These are phyloP conservation scores for Mycena alexandri DNA, from an alignment of 768 basidiomycete species.

Conservation along the genomic window DNA sequence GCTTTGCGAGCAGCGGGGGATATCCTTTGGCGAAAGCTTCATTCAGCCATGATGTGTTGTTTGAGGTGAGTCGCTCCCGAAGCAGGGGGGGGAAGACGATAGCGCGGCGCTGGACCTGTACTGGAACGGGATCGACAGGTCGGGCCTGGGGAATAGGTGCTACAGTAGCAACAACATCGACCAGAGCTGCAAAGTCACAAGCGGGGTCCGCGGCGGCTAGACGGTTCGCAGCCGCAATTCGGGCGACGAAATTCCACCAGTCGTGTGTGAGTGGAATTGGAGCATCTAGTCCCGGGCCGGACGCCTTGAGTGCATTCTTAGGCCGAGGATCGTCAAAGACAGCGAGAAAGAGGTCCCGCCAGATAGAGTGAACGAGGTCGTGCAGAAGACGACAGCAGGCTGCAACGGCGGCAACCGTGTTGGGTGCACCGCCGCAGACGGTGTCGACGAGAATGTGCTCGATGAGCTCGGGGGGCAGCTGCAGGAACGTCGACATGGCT, in stretches of 20 bases:
- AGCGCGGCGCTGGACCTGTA: not conserved
- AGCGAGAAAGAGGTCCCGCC: slow-evolving; percentile 62
- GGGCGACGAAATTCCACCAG: slow-evolving; percentile 30
- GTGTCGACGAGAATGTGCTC: slow-evolving; percentile 51
- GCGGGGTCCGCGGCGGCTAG: slow-evolving; percentile 20
- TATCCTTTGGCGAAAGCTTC: slow-evolving; percentile 47
- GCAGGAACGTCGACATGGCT: slow-evolving; percentile 16
- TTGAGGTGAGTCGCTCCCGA: slow-evolving; percentile 39
- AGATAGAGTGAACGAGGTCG: slow-evolving; percentile 56
- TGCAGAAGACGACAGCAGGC: slow-evolving; percentile 50
- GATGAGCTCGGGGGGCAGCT: slow-evolving; percentile 54
- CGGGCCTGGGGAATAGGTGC: slow-evolving; percentile 16
- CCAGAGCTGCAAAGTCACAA: slow-evolving; percentile 36
- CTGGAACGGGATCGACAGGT: slow-evolving; percentile 10
- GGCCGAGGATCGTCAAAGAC: slow-evolving; percentile 64
- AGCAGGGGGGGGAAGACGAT: slow-evolving; percentile 32
- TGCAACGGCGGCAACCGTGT: slow-evolving; percentile 49
- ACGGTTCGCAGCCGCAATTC: slow-evolving; percentile 25
- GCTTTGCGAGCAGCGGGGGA: slow-evolving; percentile 47
- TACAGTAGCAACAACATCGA: slow-evolving; percentile 38
- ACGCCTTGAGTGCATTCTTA: slow-evolving; percentile 38
- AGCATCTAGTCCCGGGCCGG: slow-evolving; percentile 9
- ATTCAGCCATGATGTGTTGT: slow-evolving; percentile 53
- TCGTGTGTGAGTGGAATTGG: slow-evolving; percentile 36
- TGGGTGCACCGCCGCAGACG: slow-evolving; percentile 29